Conservation (phyloP, 2,329 filamentous ascomycete genomes). For the Furcasterigmium sp. region DNA sequence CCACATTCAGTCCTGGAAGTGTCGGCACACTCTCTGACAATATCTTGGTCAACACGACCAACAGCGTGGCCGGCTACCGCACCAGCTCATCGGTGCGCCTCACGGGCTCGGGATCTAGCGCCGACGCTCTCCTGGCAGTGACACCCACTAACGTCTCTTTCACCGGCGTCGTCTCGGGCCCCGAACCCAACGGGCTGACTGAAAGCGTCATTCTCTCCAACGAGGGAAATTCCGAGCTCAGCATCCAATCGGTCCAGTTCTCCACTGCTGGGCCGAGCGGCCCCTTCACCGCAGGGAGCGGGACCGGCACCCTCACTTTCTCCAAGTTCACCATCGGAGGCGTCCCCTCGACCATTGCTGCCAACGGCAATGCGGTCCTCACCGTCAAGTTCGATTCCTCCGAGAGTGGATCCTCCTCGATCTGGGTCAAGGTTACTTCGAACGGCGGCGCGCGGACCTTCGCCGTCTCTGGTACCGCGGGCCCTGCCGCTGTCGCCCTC, state of each 20-base stretch:
- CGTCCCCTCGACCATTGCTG: conserved; percentile 36
- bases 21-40: conserved; percentile 43
- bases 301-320: conserved; percentile 25
- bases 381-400: conserved; percentile 41
- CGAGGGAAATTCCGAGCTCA: conserved; percentile 37
- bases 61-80: conserved; percentile 37
- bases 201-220: conserved; percentile 44
- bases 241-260: conserved; percentile 35
- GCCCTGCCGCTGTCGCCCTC: conserved; percentile 39
- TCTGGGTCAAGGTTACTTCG: conserved; percentile 40
- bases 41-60: conserved; percentile 41
- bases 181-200: conserved; percentile 26
- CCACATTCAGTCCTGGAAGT: conserved; percentile 35
- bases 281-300: conserved; percentile 30
- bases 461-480: conserved; percentile 42
- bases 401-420: conserved; percentile 38
- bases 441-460: conserved; percentile 42
- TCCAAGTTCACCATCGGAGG: conserved; percentile 43
- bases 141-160: conserved; percentile 44
- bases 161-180: conserved; percentile 38
- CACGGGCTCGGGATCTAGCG: conserved; percentile 41
- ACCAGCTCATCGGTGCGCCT: conserved; percentile 37
- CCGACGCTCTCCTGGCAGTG: conserved; percentile 37
- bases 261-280: conserved; percentile 36
- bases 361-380: conserved; percentile 31